These are phyloP conservation scores for Hypoxylon fuscum DNA, from an alignment of 495 filamentous ascomycete species.

Conservation along the genomic window DNA sequence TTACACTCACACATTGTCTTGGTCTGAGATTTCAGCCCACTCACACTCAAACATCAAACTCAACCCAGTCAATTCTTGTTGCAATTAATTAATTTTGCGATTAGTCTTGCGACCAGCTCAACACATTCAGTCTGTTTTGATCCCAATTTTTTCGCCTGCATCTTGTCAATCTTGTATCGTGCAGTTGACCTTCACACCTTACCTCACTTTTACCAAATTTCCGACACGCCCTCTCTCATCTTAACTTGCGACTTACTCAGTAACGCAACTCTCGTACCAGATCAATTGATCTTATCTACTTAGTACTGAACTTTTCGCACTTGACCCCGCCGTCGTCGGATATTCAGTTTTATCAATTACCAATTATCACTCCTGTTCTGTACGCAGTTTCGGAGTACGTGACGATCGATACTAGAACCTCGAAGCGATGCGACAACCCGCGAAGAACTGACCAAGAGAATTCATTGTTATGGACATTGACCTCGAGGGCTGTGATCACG, in stretches of 20 bases:
- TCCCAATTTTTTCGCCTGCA: neutral
- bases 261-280: neutral
- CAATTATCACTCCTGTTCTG: neutral
- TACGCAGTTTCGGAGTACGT: slow-evolving; percentile 15
- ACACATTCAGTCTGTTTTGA: slow-evolving; percentile 1
- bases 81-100: neutral
- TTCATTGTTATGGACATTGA: slow-evolving; percentile 37
- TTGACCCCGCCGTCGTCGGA: neutral
- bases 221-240: neutral
- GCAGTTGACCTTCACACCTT: neutral
- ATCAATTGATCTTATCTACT: neutral
- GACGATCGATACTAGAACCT: slow-evolving; percentile 21
- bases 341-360: neutral
- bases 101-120: slow-evolving; percentile 9
- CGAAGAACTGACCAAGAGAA: slow-evolving; percentile 21
- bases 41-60: neutral
- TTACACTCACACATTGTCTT: slow-evolving; percentile 18
- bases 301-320: neutral
- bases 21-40: slow-evolving; percentile 8
- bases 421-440: slow-evolving; percentile 31
- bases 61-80: slow-evolving; percentile 1
- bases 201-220: slow-evolving; percentile 7
- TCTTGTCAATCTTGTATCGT: neutral
- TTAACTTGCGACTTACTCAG: neutral
- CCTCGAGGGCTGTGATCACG: slow-evolving; percentile 12